phyloP scores from a whole-genome alignment of 306 rosid genomes.

The Arachis stenosperma region DNA sequence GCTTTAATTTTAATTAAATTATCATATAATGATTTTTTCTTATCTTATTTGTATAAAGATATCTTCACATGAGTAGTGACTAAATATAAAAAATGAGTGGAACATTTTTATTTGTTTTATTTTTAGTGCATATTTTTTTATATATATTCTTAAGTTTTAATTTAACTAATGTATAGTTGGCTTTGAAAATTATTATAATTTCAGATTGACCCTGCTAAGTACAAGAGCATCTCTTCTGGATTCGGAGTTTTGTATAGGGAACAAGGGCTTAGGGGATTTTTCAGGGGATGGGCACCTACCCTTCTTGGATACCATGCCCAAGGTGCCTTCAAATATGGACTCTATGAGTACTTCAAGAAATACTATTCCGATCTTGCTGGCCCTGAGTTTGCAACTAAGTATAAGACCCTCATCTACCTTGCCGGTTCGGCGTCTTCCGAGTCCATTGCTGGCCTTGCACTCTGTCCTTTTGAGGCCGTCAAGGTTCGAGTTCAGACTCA shows the following conservation, averaged over 20 bases:
- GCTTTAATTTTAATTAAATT: too few species aligned
- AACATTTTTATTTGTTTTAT: too few species aligned
- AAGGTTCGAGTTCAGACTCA: constrained; percentile 95
- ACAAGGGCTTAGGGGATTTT: constrained; percentile 81
- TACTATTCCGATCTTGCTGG: constrained; percentile 91
- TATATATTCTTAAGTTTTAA: too few species aligned
- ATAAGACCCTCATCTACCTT: constrained; percentile 93
- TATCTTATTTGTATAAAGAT: too few species aligned
- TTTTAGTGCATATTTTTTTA: too few species aligned
- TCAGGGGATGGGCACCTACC: constrained; percentile 94
- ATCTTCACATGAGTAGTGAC: too few species aligned
- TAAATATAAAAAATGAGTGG: too few species aligned
- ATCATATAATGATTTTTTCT: too few species aligned
- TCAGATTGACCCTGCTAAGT: constrained; percentile 82
- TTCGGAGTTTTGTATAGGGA: constrained; percentile 80
- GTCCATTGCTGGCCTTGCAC: constrained; percentile 88
- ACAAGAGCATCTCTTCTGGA: constrained; percentile 76
- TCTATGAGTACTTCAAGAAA: constrained; percentile 89
- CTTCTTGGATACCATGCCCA: constrained; percentile 89
- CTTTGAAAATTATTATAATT: too few species aligned
- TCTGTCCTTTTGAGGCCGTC: constrained; percentile 93
- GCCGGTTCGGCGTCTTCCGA: constrained; percentile 96
- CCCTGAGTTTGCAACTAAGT: constrained; percentile 82
- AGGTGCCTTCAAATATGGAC: constrained; percentile 95
- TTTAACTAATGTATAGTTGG: too few species aligned